Conservation (phyloP, 371 early-diverging fungal genomes). For the Parasitella parasitica region DNA sequence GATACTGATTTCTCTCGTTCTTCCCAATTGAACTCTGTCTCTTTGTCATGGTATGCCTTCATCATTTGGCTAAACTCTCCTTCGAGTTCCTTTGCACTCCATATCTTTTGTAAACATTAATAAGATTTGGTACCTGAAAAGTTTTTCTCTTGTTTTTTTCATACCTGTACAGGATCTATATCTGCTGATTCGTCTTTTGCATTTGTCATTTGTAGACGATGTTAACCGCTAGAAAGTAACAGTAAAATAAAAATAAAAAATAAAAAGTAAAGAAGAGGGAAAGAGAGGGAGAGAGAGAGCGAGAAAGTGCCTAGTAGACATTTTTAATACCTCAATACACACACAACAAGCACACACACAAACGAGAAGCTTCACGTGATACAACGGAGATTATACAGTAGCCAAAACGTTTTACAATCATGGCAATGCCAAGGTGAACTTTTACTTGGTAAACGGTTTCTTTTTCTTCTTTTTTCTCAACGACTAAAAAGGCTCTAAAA, state of each 20-base stretch:
- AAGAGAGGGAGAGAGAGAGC: background rate
- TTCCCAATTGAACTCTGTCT: constrained; percentile 42
- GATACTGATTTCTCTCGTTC: constrained; percentile 25
- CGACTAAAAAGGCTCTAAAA: background rate
- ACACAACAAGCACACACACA: background rate
- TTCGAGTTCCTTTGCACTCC: constrained; percentile 31
- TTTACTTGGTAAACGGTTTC: background rate
- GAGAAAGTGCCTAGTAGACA: background rate
- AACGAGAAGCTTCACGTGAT: background rate
- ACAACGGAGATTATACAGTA: background rate
- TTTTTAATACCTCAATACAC: background rate
- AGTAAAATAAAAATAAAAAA: background rate
- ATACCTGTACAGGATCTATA: constrained; percentile 29
- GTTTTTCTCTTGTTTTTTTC: background rate
- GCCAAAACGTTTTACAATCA: background rate
- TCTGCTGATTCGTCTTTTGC: constrained; percentile 23
- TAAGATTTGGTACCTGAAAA: constrained; percentile 1
- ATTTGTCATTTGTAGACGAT: constrained; percentile 24
- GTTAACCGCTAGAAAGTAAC: background rate
- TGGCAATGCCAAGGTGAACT: background rate
- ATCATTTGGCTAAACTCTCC: constrained; percentile 20
- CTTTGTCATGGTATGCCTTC: constrained; percentile 28
- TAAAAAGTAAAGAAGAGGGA: background rate
- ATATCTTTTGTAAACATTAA: constrained; percentile 2
- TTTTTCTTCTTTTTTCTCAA: background rate